Conservation (phyloP, 345 rosid genomes). For the Brassica carinata region DNA sequence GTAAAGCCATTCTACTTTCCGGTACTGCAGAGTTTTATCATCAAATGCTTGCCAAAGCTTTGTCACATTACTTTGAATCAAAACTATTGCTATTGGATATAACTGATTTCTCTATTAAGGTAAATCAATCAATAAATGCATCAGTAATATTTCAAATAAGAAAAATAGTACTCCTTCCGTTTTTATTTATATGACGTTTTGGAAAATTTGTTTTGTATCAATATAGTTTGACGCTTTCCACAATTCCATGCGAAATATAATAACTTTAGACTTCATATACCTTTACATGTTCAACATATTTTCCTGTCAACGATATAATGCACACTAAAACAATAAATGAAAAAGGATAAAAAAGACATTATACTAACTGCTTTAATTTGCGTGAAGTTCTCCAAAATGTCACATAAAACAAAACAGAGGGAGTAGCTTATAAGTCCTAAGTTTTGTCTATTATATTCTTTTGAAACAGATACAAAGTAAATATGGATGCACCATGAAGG, state of each 20-base stretch:
- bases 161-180: background rate
- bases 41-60: conserved; percentile 94
- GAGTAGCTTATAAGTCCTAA: background rate
- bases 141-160: background rate
- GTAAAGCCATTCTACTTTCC: conserved; percentile 83
- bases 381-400: background rate
- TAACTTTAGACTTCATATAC: no score
- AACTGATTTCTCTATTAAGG: conserved; percentile 80
- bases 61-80: conserved; percentile 78
- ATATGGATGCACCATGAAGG: conserved; percentile 69
- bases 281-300: no score
- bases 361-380: background rate
- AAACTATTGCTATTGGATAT: conserved; percentile 81
- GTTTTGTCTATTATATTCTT: background rate
- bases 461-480: conserved; percentile 82
- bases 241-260: no score
- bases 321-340: no score
- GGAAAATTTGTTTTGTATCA: no score
- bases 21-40: conserved; percentile 88
- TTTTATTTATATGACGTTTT: no score
- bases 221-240: no score
- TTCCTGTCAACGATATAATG: no score
- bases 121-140: conserved; percentile 17
- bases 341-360: background rate
- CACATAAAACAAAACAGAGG: background rate